Percentiles rank a stretch among this genome's conserved stretches.
These are phyloP conservation scores for Colletotrichum kahawae DNA, from an alignment of 2,329 filamentous ascomycete genomes.

Conservation along the genomic window DNA sequence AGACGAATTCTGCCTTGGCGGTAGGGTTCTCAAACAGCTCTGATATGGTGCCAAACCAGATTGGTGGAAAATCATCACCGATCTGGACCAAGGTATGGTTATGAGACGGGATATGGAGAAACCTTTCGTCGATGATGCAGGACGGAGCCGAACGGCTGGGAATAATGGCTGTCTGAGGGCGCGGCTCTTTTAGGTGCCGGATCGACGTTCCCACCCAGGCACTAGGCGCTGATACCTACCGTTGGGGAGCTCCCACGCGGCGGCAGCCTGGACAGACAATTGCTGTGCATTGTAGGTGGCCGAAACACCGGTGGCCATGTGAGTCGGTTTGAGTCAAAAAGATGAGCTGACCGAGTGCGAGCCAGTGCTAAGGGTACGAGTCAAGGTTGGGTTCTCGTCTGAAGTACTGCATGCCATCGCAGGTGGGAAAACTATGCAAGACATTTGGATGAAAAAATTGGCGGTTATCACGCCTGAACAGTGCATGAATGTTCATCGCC, in stretches of 20 bases:
- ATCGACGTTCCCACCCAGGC: conserved; percentile 5
- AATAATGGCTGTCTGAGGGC: neutral
- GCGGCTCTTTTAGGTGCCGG: neutral
- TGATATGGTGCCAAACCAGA: neutral
- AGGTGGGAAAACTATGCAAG: neutral
- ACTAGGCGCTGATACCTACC: neutral
- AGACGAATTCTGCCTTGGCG: neutral
- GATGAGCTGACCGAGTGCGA: neutral
- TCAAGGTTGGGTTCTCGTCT: neutral
- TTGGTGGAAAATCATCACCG: neutral
- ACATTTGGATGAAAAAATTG: neutral
- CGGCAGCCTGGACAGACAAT: neutral
- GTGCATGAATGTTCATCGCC: neutral
- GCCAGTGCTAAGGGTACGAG: neutral
- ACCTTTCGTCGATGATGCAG: neutral
- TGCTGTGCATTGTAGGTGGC: neutral
- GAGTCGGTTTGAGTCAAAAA: neutral
- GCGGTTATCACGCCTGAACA: neutral
- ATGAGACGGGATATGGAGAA: neutral
- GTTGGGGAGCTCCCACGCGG: neutral
- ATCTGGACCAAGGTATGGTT: neutral
- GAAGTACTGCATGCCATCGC: neutral
- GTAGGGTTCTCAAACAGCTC: neutral
- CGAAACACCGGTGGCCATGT: neutral
- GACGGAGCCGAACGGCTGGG: neutral